Base-by-base conservation (phyloP, 2,329 filamentous ascomycete genomes). In the Ophiostoma tasmaniense region DNA sequence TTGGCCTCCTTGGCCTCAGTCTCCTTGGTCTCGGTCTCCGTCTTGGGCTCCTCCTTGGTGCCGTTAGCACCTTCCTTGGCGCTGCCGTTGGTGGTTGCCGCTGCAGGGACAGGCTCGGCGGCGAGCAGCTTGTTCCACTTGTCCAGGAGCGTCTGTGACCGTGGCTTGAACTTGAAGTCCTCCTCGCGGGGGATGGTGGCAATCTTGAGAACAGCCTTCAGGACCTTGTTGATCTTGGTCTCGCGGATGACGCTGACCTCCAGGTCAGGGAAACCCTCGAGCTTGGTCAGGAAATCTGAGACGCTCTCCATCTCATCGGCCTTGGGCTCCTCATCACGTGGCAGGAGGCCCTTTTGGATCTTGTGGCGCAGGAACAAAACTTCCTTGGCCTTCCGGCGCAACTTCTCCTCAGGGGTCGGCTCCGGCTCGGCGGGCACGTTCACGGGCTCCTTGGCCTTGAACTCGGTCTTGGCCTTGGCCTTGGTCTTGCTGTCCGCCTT, bases 191-290 rank as follows among this genome's bases (percentile, higher is more conserved):
- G 93, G 73, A 99, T 96, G 3, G 84, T 84, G 61, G 89, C 85
- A 10, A 99, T 83, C 82, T 97, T 97, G 75, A 97, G 82, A 73
- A 99, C 95, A 4, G 90, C 93, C 81, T 96, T 97, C 69, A 99
- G 85, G 13, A 99, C 94, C 82, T 99, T 99, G 87, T 98, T 94
- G 79, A 99, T 97, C 84, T 98, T 99, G 71, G 95, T 99, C 17
- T 82, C 83, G 72, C 91, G 88, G 75, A 98, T 97, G 74, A 97
- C 95, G 73, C 88, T 88, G 37, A 91, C 92, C 77, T 98, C 94
- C 4, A 98, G 86, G 73, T 96, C 91, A 1, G 87, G 81, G 78
- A 83, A 89, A 8, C 83, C 86, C 80, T 99, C 95, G 6, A 99
- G 86, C 78, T 96, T 92, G 37, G 84, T 85, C 69, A 96, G 83